Evolutionary conservation across 2,329 filamentous ascomycete species (phyloP), one percentile per base, ranked within the genome.

Genomic region (Penicillium hesseltinei): DNA sequence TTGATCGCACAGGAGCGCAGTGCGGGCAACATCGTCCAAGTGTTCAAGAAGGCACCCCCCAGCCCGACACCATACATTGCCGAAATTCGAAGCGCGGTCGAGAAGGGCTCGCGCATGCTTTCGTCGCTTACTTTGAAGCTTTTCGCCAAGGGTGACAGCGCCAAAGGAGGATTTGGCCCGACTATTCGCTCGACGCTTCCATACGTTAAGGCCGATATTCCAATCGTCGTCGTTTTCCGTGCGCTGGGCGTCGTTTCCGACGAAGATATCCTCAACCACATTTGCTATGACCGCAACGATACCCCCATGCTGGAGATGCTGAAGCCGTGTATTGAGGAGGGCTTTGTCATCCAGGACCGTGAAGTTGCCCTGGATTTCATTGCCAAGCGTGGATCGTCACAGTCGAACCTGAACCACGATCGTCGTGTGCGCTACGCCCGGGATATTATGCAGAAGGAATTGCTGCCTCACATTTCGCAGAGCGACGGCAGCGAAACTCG

Each of bases 221-320:
- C 94, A 0, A 92, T 99, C 62, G 93, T 89, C 58, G 90, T 97
- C 63, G 92, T 97, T 56, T 99, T 99, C 81, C 88, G 94, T 69
- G 95, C 94, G 4, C 82, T 99, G 15, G 94, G 94, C 67, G 89
- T 99, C 35, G 93, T 99, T 5, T 97, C 93, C 9, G 94, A 99
- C 70, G 92, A 97, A 73, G 94, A 99, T 71, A 99, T 99, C 62
- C 82, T 99, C 46, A 97, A 97, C 72, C 92, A 97, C 72, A 96
- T 99, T 66, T 96, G 92, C 76, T 97, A 96, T 75, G 92, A 97
- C 71, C 87, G 91, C 62, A 94, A 89, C 68, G 95, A 99, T 73
- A 96, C 89, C 27, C 90, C 95, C 69, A 97, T 99, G 92, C 81
- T 99, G 57, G 94, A 99, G 80, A 94, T 97, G 86, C 79, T 99